These are phyloP conservation scores for Amaranthus hypochondriacus DNA, from an alignment of 148 eudicot species.

Conservation along the genomic window DNA sequence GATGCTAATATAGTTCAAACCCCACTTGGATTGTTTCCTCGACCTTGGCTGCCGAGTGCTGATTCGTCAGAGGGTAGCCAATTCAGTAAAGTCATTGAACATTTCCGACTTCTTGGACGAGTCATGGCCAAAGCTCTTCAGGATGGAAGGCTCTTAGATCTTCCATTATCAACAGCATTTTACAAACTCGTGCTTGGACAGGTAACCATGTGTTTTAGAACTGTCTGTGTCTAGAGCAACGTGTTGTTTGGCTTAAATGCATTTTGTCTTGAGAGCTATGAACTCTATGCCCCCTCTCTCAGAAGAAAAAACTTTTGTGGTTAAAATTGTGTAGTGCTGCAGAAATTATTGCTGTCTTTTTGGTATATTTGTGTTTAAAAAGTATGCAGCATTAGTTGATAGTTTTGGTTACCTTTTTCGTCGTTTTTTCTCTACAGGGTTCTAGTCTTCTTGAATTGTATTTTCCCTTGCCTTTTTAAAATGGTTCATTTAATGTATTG, in stretches of 20 bases:
- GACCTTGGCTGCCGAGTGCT: constrained; percentile 71
- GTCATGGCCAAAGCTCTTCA: constrained; percentile 99
- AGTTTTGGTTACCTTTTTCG: background rate
- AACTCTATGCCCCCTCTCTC: too few relatives aligned
- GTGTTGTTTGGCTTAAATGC: background rate
- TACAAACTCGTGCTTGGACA: constrained; percentile 90
- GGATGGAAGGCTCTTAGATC: constrained; percentile 92
- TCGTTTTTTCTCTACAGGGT: background rate
- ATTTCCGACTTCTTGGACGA: constrained; percentile 84
- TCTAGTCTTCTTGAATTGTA: too few relatives aligned
- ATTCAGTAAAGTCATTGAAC: constrained; percentile 56
- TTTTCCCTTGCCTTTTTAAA: background rate
- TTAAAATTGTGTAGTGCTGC: too few relatives aligned
- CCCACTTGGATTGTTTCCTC: constrained; percentile 93
- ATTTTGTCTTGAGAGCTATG: background rate
- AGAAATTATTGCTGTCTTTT: background rate
- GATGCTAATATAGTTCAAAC: constrained; percentile 54
- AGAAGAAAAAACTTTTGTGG: too few relatives aligned
- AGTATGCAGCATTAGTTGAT: too few relatives aligned
- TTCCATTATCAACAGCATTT: constrained; percentile 76
- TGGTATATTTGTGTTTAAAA: background rate
- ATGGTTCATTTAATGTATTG: constrained; percentile 16
- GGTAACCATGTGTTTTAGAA: constrained; percentile 28
- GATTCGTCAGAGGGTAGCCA: constrained; percentile 63
- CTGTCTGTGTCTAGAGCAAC: background rate